A percentile compares a stretch with the other conserved stretches of the same genome.
Evolutionary conservation across 306 rosid genomes (phyloP).

Genomic region (Neltuma alba): DNA sequence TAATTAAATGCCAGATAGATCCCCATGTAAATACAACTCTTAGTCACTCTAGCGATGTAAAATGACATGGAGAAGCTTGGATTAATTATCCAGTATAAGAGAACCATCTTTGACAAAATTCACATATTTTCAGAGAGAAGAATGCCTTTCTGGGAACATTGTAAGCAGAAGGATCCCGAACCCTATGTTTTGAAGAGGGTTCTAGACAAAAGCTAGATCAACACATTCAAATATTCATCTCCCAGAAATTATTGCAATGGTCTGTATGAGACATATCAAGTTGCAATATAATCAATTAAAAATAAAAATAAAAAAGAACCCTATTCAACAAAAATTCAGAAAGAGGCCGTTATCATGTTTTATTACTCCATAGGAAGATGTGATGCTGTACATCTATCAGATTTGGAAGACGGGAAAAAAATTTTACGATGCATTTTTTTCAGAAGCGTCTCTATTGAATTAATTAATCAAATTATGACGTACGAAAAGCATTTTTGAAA

Average conservation of each 20-base stretch:
- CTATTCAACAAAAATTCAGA: not conserved
- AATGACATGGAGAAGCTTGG: conserved; percentile 27
- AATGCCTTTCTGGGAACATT: conserved; percentile 1
- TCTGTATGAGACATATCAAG: not conserved
- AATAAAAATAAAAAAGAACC: no score
- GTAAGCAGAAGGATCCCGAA: not conserved
- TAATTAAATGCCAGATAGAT: conserved; percentile 3
- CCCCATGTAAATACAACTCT: conserved; percentile 23
- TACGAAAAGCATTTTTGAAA: not conserved
- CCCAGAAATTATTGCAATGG: not conserved
- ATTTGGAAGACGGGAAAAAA: not conserved
- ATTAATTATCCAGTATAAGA: conserved; percentile 14
- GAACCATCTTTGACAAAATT: conserved; percentile 15
- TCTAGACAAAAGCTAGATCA: not conserved
- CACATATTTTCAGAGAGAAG: conserved; percentile 12
- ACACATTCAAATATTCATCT: not conserved
- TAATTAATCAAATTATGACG: not conserved
- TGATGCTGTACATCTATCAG: conserved; percentile 24
- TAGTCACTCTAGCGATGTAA: conserved; percentile 8
- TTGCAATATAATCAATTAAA: no score
- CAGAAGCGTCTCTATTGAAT: not conserved
- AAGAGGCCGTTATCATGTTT: conserved; percentile 21
- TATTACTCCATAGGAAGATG: conserved; percentile 1
- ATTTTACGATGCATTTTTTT: not conserved
- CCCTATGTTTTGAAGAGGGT: not conserved